Percentiles rank a stretch among this genome's conserved stretches.
phyloP scores from a whole-genome alignment of 2,329 filamentous ascomycete genomes.

The Colletotrichum graminicola region DNA sequence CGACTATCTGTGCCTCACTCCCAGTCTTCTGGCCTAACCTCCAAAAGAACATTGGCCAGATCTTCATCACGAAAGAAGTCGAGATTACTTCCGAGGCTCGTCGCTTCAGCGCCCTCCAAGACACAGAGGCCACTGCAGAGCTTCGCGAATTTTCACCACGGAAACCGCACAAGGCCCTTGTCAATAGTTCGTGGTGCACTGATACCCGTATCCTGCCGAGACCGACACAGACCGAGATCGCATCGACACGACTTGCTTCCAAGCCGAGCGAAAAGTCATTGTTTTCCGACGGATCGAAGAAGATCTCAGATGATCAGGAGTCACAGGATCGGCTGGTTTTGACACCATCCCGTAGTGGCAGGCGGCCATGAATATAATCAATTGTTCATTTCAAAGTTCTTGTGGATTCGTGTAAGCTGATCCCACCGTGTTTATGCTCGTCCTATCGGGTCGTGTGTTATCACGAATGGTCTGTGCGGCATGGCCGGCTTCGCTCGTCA shows the following conservation, averaged over 20 bases:
- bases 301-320: conserved; percentile 14
- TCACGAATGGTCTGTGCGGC: neutral
- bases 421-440: neutral
- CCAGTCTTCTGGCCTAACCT: conserved; percentile 44
- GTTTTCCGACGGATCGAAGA: conserved; percentile 20
- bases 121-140: conserved; percentile 17
- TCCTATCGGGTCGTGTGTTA: neutral
- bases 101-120: conserved; percentile 17
- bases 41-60: conserved; percentile 46
- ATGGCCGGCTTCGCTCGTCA: no score
- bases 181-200: conserved; percentile 4
- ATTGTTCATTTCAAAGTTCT: no score
- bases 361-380: neutral
- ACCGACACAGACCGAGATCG: conserved; percentile 15
- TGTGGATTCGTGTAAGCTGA: neutral
- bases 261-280: conserved; percentile 12
- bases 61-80: conserved; percentile 54
- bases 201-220: neutral
- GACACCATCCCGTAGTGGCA: neutral
- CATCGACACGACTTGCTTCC: neutral
- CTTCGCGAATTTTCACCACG: conserved; percentile 19
- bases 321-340: conserved; percentile 20
- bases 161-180: neutral
- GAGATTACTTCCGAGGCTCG: conserved; percentile 44
- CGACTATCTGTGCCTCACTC: conserved; percentile 35